Conservation (phyloP, 768 basidiomycete genomes). For the Collybia sp. region DNA sequence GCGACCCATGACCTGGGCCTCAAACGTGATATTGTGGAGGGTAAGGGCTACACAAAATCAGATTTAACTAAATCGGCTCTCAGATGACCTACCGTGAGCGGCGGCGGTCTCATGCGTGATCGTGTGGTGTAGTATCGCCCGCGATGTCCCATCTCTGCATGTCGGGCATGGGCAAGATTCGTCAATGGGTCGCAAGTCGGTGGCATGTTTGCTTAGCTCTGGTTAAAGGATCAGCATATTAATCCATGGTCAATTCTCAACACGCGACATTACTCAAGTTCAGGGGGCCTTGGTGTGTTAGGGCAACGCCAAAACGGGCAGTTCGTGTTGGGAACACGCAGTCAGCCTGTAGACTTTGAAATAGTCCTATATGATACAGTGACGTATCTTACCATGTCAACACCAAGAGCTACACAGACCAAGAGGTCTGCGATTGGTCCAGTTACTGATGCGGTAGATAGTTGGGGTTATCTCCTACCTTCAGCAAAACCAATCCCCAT, state of each 20-base stretch:
- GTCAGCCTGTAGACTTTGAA: slow-evolving; percentile 55
- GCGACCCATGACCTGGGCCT: slow-evolving; percentile 84
- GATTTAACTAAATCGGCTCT: slow-evolving; percentile 8
- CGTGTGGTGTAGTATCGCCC: slow-evolving; percentile 73
- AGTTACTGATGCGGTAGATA: background rate
- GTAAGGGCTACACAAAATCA: slow-evolving; percentile 54
- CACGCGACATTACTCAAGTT: slow-evolving; percentile 60
- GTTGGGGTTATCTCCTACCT: slow-evolving; percentile 37
- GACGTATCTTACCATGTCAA: slow-evolving; percentile 69
- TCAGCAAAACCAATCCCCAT: slow-evolving; percentile 95
- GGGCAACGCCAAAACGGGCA: slow-evolving; percentile 85
- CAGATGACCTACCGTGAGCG: slow-evolving; percentile 63
- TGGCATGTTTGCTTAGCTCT: slow-evolving; percentile 69
- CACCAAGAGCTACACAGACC: slow-evolving; percentile 87
- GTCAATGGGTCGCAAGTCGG: slow-evolving; percentile 72
- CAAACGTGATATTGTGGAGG: slow-evolving; percentile 80
- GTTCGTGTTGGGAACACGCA: slow-evolving; percentile 94
- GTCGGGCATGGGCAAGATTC: slow-evolving; percentile 83
- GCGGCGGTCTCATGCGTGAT: slow-evolving; percentile 77
- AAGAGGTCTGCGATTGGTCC: slow-evolving; percentile 56
- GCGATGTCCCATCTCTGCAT: slow-evolving; percentile 59
- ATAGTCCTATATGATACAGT: background rate
- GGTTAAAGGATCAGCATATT: background rate
- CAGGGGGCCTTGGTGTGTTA: slow-evolving; percentile 77
- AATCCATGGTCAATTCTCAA: background rate